Conservation (phyloP, 2,329 filamentous ascomycete species). For the Biscogniauxia mediterranea region DNA sequence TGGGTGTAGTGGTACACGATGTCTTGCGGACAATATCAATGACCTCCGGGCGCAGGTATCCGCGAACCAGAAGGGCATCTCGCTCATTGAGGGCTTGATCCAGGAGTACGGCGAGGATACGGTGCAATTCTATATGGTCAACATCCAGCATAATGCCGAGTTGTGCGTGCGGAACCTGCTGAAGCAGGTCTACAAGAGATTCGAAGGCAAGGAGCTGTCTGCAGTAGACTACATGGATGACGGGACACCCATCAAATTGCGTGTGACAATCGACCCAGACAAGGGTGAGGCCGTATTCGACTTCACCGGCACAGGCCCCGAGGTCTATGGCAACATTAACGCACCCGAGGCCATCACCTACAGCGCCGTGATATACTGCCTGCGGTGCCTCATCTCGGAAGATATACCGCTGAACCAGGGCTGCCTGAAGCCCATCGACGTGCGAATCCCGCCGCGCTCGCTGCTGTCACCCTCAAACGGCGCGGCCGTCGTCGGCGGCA, state of each 20-base stretch:
- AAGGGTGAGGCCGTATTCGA: slow-evolving; percentile 75
- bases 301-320: slow-evolving; percentile 70
- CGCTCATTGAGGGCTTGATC: slow-evolving; percentile 67
- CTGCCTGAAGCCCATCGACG: slow-evolving; percentile 68
- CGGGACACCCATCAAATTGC: slow-evolving; percentile 68
- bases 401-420: slow-evolving; percentile 79
- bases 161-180: slow-evolving; percentile 66
- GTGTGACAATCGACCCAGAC: slow-evolving; percentile 66
- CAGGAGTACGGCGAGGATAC: slow-evolving; percentile 71
- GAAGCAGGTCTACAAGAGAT: slow-evolving; percentile 64
- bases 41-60: slow-evolving; percentile 79
- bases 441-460: slow-evolving; percentile 64
- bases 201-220: slow-evolving; percentile 64
- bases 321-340: slow-evolving; percentile 74
- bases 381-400: slow-evolving; percentile 70
- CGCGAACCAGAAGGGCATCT: slow-evolving; percentile 76
- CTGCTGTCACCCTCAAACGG: slow-evolving; percentile 70
- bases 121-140: slow-evolving; percentile 76
- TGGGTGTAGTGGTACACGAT: slow-evolving; percentile 71
- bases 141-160: slow-evolving; percentile 74
- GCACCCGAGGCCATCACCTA: slow-evolving; percentile 76
- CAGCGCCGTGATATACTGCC: slow-evolving; percentile 75
- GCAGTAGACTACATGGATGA: slow-evolving; percentile 79
- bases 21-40: slow-evolving; percentile 73
- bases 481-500: slow-evolving; percentile 74